Evolutionary conservation across 306 rosid genomes (phyloP).

Genomic region (Alnus rubra): DNA sequence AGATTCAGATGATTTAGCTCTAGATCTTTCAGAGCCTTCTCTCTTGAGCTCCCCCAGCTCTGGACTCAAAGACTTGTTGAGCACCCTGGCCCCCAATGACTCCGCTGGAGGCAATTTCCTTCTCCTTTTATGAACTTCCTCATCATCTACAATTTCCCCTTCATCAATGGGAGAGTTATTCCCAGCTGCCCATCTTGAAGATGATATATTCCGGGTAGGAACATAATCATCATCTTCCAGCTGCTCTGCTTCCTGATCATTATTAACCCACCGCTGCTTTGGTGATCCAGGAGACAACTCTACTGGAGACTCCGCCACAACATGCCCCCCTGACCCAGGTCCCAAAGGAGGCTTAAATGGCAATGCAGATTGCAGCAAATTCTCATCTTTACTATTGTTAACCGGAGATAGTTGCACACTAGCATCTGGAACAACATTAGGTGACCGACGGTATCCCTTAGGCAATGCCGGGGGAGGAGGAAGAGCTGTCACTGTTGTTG

Average conservation of each 20-base stretch:
- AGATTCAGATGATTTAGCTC: constrained; percentile 68
- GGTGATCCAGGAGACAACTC: constrained; percentile 37
- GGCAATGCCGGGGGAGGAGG: constrained; percentile 58
- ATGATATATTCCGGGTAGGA: constrained; percentile 75
- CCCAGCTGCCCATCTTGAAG: constrained; percentile 97
- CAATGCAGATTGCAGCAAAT: constrained; percentile 26
- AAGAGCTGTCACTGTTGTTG: constrained; percentile 34
- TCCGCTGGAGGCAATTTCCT: constrained; percentile 48
- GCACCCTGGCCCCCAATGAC: constrained; percentile 43
- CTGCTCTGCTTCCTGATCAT: constrained; percentile 51
- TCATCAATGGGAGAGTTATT: constrained; percentile 84
- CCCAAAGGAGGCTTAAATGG: constrained; percentile 28
- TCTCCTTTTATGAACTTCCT: constrained; percentile 58
- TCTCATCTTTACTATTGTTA: constrained; percentile 30
- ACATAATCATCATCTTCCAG: constrained; percentile 67
- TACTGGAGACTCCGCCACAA: constrained; percentile 30
- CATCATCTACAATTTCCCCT: constrained; percentile 67
- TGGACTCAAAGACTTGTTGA: constrained; percentile 64
- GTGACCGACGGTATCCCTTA: constrained; percentile 49
- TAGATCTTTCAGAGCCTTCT: constrained; percentile 58
- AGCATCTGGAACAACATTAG: constrained; percentile 38
- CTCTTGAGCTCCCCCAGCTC: constrained; percentile 54
- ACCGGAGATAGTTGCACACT: constrained; percentile 46
- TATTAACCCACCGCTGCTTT: constrained; percentile 37
- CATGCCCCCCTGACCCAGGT: constrained; percentile 28